phyloP scores from a whole-genome alignment of 257 asterid genomes.

The Striga asiatica region DNA sequence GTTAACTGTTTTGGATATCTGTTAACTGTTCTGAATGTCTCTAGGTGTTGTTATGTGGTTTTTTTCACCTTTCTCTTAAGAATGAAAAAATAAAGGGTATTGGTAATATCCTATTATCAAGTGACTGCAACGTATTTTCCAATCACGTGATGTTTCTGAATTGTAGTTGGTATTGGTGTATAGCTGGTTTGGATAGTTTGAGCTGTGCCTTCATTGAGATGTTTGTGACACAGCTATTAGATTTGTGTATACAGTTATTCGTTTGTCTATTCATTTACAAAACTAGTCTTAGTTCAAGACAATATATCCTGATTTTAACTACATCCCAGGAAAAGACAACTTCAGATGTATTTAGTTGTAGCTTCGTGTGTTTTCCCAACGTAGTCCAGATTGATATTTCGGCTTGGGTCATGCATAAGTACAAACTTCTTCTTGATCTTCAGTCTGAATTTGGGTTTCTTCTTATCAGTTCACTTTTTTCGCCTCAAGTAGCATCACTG shows the following conservation, averaged over 20 bases:
- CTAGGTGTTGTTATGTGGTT: background rate
- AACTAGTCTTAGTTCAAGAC: background rate
- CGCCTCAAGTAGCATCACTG: background rate
- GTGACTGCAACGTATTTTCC: no score
- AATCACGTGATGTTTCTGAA: no score
- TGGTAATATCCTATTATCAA: no score
- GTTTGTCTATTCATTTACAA: slow-evolving; percentile 5
- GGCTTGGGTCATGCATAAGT: background rate
- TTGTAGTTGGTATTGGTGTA: background rate
- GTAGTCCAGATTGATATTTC: background rate
- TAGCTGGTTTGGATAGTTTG: background rate
- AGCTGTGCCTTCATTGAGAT: background rate
- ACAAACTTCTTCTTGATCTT: background rate
- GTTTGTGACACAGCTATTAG: background rate
- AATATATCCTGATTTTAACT: background rate
- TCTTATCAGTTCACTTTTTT: background rate
- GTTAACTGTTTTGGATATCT: slow-evolving; percentile 6
- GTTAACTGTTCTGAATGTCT: no score
- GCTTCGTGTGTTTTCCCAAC: background rate
- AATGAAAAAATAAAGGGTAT: background rate
- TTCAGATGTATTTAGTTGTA: slow-evolving; percentile 7
- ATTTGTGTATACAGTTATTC: slow-evolving; percentile 11
- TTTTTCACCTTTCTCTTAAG: no score
- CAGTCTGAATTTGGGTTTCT: background rate
- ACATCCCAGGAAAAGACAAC: background rate